Percentiles rank a stretch among this genome's conserved stretches.
Evolutionary conservation across 805 yeast genomes (phyloP).

Genomic region (Yamadazyma sp.): DNA sequence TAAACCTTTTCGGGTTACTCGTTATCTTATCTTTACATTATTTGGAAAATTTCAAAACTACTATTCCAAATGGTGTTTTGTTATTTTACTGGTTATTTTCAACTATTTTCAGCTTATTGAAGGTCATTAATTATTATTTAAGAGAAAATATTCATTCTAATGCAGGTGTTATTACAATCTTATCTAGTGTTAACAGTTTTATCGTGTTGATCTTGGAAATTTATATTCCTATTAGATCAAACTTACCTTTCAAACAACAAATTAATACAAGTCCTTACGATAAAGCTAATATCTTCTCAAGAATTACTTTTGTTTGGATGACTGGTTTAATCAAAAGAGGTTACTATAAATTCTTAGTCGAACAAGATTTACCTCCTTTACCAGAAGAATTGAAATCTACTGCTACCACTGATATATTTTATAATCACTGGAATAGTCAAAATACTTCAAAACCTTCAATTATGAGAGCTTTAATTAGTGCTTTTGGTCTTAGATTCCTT

Average conservation of each 20-base stretch:
- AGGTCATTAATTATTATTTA: constrained; percentile 38
- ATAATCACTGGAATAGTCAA: constrained; percentile 60
- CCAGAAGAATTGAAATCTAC: constrained; percentile 65
- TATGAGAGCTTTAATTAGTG: constrained; percentile 54
- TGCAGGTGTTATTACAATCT: constrained; percentile 23
- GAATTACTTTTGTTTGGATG: constrained; percentile 89
- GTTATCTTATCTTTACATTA: constrained; percentile 61
- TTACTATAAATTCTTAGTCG: constrained; percentile 51
- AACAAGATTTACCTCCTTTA: constrained; percentile 73
- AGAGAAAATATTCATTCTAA: constrained; percentile 25
- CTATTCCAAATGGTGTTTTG: constrained; percentile 63
- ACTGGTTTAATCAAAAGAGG: constrained; percentile 78
- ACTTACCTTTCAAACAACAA: constrained; percentile 18
- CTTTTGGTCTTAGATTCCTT: constrained; percentile 73
- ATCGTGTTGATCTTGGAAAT: constrained; percentile 45
- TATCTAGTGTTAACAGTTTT: constrained; percentile 36
- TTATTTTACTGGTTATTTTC: constrained; percentile 74
- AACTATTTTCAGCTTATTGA: constrained; percentile 44
- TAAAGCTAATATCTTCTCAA: constrained; percentile 67
- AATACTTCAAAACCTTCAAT: constrained; percentile 47
- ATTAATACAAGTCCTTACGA: constrained; percentile 42
- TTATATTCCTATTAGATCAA: constrained; percentile 31
- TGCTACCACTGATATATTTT: constrained; percentile 48
- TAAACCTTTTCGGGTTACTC: constrained; percentile 40
- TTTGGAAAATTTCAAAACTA: constrained; percentile 66